Evolutionary conservation across 2,329 filamentous ascomycete genomes (phyloP).

Genomic region (Acephala macrosclerotiorum): DNA sequence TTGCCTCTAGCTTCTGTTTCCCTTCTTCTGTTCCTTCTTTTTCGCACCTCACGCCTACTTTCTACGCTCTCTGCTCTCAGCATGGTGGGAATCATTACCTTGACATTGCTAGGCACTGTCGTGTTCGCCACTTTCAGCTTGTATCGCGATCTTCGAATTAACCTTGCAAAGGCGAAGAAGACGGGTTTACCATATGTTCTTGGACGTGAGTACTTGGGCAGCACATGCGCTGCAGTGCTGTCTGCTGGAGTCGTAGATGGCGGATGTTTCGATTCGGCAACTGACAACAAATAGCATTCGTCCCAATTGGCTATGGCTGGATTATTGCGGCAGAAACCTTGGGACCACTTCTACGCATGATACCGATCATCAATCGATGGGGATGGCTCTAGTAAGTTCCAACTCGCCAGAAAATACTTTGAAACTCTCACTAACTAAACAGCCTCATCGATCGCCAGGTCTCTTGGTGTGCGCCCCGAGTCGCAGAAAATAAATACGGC

Average conservation of each 20-base stretch:
- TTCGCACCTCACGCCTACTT: background rate
- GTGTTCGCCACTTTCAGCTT: background rate
- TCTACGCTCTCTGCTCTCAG: background rate
- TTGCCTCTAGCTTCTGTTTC: background rate
- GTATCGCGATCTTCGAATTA: constrained; percentile 22
- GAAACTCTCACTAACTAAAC: background rate
- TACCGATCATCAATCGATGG: constrained; percentile 28
- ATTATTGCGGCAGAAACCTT: constrained; percentile 21
- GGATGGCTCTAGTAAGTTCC: constrained; percentile 32
- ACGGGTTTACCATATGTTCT: constrained; percentile 39
- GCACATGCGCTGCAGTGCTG: background rate
- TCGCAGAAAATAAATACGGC: constrained; percentile 27
- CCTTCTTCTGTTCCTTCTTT: background rate
- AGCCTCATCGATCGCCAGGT: constrained; percentile 31
- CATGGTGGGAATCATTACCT: background rate
- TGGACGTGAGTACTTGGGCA: constrained; percentile 34
- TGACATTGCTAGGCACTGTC: background rate
- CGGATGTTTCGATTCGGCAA: background rate
- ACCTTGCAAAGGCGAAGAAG: constrained; percentile 36
- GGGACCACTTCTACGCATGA: constrained; percentile 20
- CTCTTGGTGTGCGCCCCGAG: constrained; percentile 26
- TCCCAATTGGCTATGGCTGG: constrained; percentile 23
- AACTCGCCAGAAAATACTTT: background rate
- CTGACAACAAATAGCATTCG: constrained; percentile 1
- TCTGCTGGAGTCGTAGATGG: constrained; percentile 7